Evolutionary conservation across 192 early-diverging fungal genomes (phyloP), one percentile per base, ranked within the genome.

Genomic region (Kickxella alabastrina): DNA sequence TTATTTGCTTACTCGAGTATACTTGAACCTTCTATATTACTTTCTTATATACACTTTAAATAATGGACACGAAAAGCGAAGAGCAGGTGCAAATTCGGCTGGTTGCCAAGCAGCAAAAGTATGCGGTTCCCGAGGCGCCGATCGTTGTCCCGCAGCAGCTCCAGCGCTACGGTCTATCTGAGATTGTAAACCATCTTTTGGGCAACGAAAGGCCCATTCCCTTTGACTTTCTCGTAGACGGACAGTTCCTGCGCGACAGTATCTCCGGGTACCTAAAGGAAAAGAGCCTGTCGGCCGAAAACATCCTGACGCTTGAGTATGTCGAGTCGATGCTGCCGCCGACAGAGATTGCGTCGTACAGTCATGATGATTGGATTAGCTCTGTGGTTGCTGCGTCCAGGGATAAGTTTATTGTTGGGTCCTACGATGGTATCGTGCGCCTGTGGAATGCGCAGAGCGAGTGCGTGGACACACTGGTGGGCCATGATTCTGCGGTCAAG

Each of bases 311-410:
- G 23, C 67, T 98, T 34, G 91, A 98, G 72, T 97, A 94, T 78
- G 83, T 96, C n/a, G 88, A 92, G 65, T 87, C 89, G 7, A 83
- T 89, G 78, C 80, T 91, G 37, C 93, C 93, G 12, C 95, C 95
- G 14, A 82, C 78, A 12, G 79, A 82, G 37, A 62, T 91, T 26
- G 82, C 85, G 13, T 79, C 90, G 17, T 88, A 82, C 54, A 83
- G 92, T 58, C 92, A 94, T 53, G 92, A 97, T 56, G 95, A 98
- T 65, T 98, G 95, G 95, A 87, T 98, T 53, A 85, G 85, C 52
- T 85, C 85, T 21, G 88, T 90, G 9, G 45, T 57, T 0, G 61
- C 65, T 8, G 38, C 54, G 25, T 44, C 56, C 21, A 19, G 43
- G 12, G 47, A 56, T 8, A 42, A 51, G 24, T 86, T 90, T 51